phyloP scores from a whole-genome alignment of 2,329 filamentous ascomycete genomes.

The Paecilomyces sp. region DNA sequence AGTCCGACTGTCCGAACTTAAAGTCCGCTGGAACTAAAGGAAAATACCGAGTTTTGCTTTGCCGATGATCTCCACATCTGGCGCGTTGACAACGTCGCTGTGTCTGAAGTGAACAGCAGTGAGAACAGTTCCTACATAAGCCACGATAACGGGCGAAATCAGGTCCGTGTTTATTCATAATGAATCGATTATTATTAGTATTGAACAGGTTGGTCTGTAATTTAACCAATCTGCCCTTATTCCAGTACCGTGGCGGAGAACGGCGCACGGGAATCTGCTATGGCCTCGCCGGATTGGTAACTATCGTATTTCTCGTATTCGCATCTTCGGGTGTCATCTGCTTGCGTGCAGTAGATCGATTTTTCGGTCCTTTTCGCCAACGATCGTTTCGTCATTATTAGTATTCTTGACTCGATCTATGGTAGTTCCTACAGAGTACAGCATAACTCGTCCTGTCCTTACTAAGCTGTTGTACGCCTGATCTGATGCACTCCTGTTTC shows the following conservation, averaged over 20 bases:
- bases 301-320: not conserved
- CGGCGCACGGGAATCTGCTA: not conserved
- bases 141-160: not conserved
- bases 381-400: not conserved
- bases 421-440: not conserved
- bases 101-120: not conserved
- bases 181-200: not conserved
- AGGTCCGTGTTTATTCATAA: not conserved
- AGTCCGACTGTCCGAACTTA: not conserved
- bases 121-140: not conserved
- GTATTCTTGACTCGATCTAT: too few relatives aligned
- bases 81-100: not conserved
- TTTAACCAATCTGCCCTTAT: not conserved
- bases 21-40: not conserved
- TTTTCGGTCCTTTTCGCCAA: too few relatives aligned
- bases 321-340: not conserved
- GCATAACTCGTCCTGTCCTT: not conserved
- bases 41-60: not conserved
- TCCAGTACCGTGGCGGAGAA: not conserved
- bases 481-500: not conserved
- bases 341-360: not conserved
- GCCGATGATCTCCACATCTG: not conserved
- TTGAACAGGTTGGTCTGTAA: not conserved
- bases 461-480: not conserved
- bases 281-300: not conserved